Conservation (phyloP, 2,329 filamentous ascomycete species). For the Trichoderma gracile region DNA sequence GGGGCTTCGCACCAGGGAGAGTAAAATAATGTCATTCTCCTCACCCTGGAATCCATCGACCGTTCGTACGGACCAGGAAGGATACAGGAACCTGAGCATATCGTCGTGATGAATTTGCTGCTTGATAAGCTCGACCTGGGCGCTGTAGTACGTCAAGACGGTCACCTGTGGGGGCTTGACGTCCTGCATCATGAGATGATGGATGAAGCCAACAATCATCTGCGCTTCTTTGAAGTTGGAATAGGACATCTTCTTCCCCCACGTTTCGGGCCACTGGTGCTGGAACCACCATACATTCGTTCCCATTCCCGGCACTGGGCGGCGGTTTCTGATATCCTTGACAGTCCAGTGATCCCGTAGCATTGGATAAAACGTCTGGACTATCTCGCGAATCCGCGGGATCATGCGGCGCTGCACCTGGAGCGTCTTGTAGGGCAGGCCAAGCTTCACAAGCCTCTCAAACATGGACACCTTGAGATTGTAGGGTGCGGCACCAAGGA, state of each 20-base stretch:
- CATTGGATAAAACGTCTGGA: constrained; percentile 50
- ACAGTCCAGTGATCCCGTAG: constrained; percentile 50
- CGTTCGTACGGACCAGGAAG: constrained; percentile 65
- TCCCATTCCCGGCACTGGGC: constrained; percentile 50
- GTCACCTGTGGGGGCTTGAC: constrained; percentile 65
- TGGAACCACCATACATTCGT: constrained; percentile 47
- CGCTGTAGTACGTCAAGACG: constrained; percentile 84
- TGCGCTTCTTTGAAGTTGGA: constrained; percentile 68
- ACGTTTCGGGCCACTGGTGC: constrained; percentile 61
- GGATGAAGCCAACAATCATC: constrained; percentile 73
- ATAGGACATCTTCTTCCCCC: constrained; percentile 64
- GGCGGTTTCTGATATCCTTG: constrained; percentile 35
- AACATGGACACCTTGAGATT: constrained; percentile 75
- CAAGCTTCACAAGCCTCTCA: constrained; percentile 70
- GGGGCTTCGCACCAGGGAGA: constrained; percentile 79
- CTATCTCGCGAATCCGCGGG: constrained; percentile 46
- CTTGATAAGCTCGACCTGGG: constrained; percentile 69
- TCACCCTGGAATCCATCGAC: constrained; percentile 92
- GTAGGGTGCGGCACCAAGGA: constrained; percentile 61
- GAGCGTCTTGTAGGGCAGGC: constrained; percentile 64
- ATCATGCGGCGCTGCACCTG: constrained; percentile 65
- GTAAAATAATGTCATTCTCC: constrained; percentile 79
- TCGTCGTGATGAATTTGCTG: constrained; percentile 44
- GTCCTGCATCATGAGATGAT: constrained; percentile 71
- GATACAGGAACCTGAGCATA: constrained; percentile 32